Percentiles rank a stretch among this genome's conserved stretches.
phyloP scores from a whole-genome alignment of 2,329 filamentous ascomycete species.

The Aspergillus bombycis region DNA sequence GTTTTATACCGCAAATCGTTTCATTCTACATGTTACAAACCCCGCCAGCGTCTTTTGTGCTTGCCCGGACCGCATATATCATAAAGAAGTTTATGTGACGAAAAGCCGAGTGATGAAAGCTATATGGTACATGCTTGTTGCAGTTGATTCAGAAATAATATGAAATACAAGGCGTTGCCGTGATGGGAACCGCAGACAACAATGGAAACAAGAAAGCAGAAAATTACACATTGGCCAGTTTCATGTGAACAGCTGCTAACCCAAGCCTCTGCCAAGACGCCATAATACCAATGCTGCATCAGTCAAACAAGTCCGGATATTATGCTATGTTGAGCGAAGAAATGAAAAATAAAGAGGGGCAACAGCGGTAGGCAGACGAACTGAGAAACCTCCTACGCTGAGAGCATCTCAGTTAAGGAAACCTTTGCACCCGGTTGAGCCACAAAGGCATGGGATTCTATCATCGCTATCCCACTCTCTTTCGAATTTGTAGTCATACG shows the following conservation, averaged over 20 bases:
- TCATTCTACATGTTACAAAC: background rate
- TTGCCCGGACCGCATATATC: background rate
- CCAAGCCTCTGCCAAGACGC: conserved; percentile 19
- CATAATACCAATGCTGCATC: conserved; percentile 8
- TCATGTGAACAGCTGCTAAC: background rate
- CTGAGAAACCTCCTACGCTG: background rate
- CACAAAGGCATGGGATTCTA: conserved; percentile 95
- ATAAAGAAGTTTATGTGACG: background rate
- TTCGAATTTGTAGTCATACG: conserved; percentile 99
- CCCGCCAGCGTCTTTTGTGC: background rate
- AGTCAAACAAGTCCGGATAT: background rate
- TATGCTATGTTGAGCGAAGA: conserved; percentile 2
- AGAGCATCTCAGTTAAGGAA: conserved; percentile 79
- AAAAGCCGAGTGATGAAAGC: background rate
- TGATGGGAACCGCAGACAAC: background rate
- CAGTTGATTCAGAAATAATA: conserved; percentile 18
- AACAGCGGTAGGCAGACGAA: background rate
- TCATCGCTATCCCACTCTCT: conserved; percentile 93
- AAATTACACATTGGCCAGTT: background rate
- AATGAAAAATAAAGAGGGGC: background rate
- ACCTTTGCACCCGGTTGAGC: conserved; percentile 93
- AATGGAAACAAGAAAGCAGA: background rate
- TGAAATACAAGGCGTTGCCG: conserved; percentile 13
- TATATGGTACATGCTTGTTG: conserved; percentile 31
- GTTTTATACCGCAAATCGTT: background rate